These are phyloP conservation scores for Suillus lakei DNA, from an alignment of 768 basidiomycete species.

Conservation along the genomic window DNA sequence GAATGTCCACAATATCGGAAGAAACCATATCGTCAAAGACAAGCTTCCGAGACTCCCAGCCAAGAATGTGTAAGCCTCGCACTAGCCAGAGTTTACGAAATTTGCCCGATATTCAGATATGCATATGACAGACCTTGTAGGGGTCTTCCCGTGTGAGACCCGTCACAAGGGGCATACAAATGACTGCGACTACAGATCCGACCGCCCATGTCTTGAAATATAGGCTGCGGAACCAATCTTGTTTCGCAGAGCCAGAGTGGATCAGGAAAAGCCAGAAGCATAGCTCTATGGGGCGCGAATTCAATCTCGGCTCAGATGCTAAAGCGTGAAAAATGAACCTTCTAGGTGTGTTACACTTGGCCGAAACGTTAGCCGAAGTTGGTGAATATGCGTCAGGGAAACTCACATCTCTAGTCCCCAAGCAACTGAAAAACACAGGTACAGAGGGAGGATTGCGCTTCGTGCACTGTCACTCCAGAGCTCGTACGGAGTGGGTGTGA, in stretches of 20 bases:
- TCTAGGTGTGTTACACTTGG: constrained; percentile 78
- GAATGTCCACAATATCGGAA: constrained; percentile 74
- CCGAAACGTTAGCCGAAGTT: neutral
- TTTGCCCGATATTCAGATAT: constrained; percentile 6
- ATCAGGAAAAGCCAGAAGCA: constrained; percentile 90
- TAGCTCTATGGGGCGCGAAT: constrained; percentile 53
- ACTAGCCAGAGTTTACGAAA: constrained; percentile 42
- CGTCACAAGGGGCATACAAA: constrained; percentile 74
- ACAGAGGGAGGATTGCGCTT: constrained; percentile 65
- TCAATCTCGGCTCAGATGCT: neutral
- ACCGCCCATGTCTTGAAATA: constrained; percentile 78
- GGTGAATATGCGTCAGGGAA: neutral
- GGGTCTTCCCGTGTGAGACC: constrained; percentile 63
- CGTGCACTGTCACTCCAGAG: constrained; percentile 55
- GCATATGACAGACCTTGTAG: constrained; percentile 50
- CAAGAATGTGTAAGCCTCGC: constrained; percentile 72
- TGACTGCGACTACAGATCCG: constrained; percentile 63
- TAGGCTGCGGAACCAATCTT: constrained; percentile 76
- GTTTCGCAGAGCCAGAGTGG: constrained; percentile 61
- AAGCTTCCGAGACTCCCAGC: constrained; percentile 72
- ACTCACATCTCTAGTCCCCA: constrained; percentile 82
- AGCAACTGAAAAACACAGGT: constrained; percentile 62
- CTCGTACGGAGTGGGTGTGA: constrained; percentile 66
- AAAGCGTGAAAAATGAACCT: constrained; percentile 46
- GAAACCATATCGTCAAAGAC: constrained; percentile 74